phyloP scores from a whole-genome alignment of 2,329 filamentous ascomycete species.

The Coleophoma eucalyptorum region DNA sequence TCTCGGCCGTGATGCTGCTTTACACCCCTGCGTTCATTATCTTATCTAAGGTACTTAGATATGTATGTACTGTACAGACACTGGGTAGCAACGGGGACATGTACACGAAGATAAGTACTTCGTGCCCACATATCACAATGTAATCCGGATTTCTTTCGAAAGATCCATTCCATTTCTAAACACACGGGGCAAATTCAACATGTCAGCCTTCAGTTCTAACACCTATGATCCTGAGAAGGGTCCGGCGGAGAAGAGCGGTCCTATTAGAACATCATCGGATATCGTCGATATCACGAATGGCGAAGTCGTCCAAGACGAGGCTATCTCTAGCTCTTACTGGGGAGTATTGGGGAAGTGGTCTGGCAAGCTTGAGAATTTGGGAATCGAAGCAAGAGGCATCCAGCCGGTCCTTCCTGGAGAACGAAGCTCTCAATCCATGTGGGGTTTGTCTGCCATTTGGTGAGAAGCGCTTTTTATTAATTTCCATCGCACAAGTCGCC shows the following conservation, averaged over 20 bases:
- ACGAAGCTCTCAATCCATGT: conserved; percentile 1
- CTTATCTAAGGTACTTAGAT: too few species aligned
- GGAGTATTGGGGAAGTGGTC: conserved; percentile 1
- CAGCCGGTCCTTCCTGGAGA: conserved; percentile 1
- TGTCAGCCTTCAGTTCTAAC: not conserved
- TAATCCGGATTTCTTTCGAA: too few species aligned
- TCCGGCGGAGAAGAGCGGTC: not conserved
- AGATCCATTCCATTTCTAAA: too few species aligned
- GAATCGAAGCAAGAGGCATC: conserved; percentile 5
- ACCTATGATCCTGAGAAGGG: not conserved
- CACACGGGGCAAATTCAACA: not conserved
- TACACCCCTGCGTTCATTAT: too few species aligned
- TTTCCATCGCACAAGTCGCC: not conserved
- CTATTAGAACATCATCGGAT: not conserved
- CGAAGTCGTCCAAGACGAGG: not conserved
- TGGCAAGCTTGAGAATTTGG: not conserved
- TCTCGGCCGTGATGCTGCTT: too few species aligned
- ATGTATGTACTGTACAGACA: too few species aligned
- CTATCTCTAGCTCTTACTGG: not conserved
- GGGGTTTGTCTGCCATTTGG: conserved; percentile 1
- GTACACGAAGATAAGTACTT: too few species aligned
- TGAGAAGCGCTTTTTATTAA: not conserved
- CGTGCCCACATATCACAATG: too few species aligned
- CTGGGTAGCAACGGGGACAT: too few species aligned
- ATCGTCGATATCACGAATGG: not conserved